These are phyloP conservation scores for Cordyceps cicadae DNA, from an alignment of 2,329 filamentous ascomycete species.

Conservation along the genomic window DNA sequence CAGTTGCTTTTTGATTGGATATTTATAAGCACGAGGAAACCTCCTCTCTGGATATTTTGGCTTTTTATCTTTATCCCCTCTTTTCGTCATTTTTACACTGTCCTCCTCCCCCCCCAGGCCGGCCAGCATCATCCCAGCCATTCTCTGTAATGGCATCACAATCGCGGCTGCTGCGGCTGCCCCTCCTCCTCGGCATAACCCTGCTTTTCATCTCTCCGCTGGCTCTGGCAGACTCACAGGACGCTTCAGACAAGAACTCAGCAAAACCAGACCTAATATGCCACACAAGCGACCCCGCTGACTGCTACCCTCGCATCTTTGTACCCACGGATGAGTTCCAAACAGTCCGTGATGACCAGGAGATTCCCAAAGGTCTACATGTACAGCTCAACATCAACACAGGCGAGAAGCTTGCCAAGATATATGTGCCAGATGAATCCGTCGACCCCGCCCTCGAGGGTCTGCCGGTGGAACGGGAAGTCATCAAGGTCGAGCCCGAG, in stretches of 20 bases:
- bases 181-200: background rate
- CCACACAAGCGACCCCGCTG: conserved; percentile 47
- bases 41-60: background rate
- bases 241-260: background rate
- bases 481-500: conserved; percentile 47
- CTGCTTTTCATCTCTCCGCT: background rate
- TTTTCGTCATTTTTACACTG: background rate
- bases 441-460: conserved; percentile 37
- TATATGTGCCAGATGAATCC: conserved; percentile 50
- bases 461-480: conserved; percentile 42
- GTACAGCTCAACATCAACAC: conserved; percentile 57
- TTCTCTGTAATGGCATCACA: conserved; percentile 7
- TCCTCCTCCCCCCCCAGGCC: background rate
- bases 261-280: conserved; percentile 49
- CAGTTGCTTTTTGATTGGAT: background rate
- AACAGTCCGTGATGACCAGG: conserved; percentile 53
- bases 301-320: conserved; percentile 60
- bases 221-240: background rate
- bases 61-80: background rate
- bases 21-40: background rate
- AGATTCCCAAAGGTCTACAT: conserved; percentile 57
- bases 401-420: conserved; percentile 56
- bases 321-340: conserved; percentile 58
- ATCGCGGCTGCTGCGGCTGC: background rate
- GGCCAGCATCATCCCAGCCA: background rate